Evolutionary conservation across 2,329 filamentous ascomycete species (phyloP).

Genomic region (Neoarthrinium moseri): DNA sequence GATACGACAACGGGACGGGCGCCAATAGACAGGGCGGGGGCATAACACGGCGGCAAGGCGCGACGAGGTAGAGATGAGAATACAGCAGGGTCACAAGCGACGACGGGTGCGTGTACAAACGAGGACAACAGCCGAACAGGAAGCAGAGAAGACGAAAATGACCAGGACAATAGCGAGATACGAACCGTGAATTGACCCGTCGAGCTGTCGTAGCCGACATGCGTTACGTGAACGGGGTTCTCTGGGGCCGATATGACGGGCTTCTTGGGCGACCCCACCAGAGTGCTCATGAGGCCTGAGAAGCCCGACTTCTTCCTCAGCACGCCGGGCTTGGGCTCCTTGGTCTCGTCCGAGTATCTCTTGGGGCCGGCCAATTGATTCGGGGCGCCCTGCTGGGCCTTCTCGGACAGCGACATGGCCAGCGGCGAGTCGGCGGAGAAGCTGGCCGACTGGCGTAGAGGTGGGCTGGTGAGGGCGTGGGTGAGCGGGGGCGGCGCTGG

Average conservation of each 20-base stretch:
- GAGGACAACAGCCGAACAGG: conserved; percentile 11
- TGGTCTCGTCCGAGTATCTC: conserved; percentile 74
- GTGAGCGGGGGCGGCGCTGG: conserved; percentile 31
- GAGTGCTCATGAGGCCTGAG: conserved; percentile 80
- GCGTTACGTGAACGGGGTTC: conserved; percentile 96
- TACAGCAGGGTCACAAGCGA: neutral
- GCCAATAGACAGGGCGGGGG: neutral
- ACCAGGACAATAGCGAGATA: conserved; percentile 22
- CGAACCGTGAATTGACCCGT: conserved; percentile 94
- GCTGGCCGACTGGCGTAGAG: conserved; percentile 65
- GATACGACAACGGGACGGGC: conserved; percentile 8
- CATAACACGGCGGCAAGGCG: conserved; percentile 2
- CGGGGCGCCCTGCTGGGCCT: conserved; percentile 41
- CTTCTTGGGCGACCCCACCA: conserved; percentile 81
- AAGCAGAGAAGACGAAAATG: conserved; percentile 9
- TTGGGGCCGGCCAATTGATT: conserved; percentile 57
- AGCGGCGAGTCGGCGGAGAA: conserved; percentile 56
- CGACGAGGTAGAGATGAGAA: conserved; percentile 16
- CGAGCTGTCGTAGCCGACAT: conserved; percentile 94
- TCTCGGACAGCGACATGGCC: conserved; percentile 34
- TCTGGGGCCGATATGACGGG: conserved; percentile 96
- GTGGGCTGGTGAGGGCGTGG: conserved; percentile 50
- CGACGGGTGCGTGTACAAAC: neutral
- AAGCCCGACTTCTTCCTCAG: conserved; percentile 85
- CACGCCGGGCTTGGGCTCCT: conserved; percentile 58